Evolutionary conservation across 768 basidiomycete species (phyloP), one percentile per base, ranked within the genome.

Genomic region (Hortiboletus campestris): DNA sequence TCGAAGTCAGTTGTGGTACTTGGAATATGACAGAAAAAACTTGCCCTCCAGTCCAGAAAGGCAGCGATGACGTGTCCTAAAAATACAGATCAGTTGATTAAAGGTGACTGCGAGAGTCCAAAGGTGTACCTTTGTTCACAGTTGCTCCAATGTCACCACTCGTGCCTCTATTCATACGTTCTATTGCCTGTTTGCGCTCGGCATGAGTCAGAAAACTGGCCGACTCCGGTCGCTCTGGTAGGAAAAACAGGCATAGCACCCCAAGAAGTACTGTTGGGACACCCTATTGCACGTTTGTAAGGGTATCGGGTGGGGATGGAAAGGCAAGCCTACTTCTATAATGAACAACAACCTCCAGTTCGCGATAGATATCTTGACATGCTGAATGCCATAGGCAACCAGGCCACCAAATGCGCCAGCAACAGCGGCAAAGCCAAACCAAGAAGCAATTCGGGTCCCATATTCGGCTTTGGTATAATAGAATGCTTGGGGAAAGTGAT

Each of bases 351-450:
- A 40, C 44, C 78, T 73, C 80, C 80, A 81, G 31, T 76, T 67
- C 10, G 74, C 66, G 38, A 80, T 66, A 11, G 70, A 54, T 31
- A 58, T 61, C 56, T 74, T 67, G 16, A 67, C 70, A 58, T 80
- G 69, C 49, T 81, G 77, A 17, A 82, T 71, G 1, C 78, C 81
- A 58, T 78, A 81, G 10, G 82, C 82, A 28, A 83, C 74, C 29
- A 82, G 65, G n/a, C 82, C 81, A 17, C 81, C 78, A 45, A 83
- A 82, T 47, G 82, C 82, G 39, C 81, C 80, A 14, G 81, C 78
- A 25, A 80, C 75, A 6, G 81, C 80, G n/a, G 82, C 78, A 60
- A 81, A 83, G 4, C 78, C 77, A 60, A 81, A 81, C 76, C 80
- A 80, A 58, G 75, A 77, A n/a, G 79, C 78, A 57, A 75, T 50